phyloP scores from a whole-genome alignment of 495 filamentous ascomycete species.

The Penicillium malachiteum region DNA sequence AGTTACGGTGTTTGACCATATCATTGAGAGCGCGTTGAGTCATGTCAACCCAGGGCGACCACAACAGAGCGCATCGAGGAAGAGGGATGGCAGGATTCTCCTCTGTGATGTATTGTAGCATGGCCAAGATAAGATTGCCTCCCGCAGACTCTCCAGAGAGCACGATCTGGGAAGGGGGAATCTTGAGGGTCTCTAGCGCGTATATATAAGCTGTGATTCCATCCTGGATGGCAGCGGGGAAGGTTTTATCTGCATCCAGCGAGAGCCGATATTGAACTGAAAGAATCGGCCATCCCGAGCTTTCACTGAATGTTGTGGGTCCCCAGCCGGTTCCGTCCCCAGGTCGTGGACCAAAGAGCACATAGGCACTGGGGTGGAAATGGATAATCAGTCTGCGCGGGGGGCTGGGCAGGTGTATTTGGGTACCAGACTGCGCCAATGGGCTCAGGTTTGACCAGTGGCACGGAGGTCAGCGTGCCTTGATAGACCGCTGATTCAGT shows the following conservation, averaged over 20 bases:
- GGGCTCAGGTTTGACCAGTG: conserved; percentile 24
- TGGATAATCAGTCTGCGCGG: conserved; percentile 38
- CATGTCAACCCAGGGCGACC: not conserved
- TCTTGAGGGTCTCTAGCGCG: conserved; percentile 28
- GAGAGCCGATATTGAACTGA: conserved; percentile 42
- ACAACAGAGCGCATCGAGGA: not conserved
- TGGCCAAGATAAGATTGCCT: conserved; percentile 35
- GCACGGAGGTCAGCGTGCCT: conserved; percentile 16
- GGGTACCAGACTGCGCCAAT: conserved; percentile 40
- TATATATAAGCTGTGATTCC: conserved; percentile 40
- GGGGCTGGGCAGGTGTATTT: conserved; percentile 2
- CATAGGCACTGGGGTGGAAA: conserved; percentile 53
- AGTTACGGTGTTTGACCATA: not conserved
- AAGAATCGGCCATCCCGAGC: conserved; percentile 6
- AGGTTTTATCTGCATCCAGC: conserved; percentile 27
- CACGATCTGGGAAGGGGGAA: conserved; percentile 33
- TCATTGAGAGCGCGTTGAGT: not conserved
- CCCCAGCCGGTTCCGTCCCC: conserved; percentile 11
- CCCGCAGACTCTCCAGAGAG: conserved; percentile 48
- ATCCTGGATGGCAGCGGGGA: conserved; percentile 48
- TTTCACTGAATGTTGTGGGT: conserved; percentile 19
- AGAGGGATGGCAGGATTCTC: not conserved
- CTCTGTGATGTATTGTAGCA: conserved; percentile 31
- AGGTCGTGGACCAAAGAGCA: conserved; percentile 23
- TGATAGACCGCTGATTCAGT: conserved; percentile 16